These are phyloP conservation scores for Knoxia roxburghii DNA, from an alignment of 257 asterid species.

Conservation along the genomic window DNA sequence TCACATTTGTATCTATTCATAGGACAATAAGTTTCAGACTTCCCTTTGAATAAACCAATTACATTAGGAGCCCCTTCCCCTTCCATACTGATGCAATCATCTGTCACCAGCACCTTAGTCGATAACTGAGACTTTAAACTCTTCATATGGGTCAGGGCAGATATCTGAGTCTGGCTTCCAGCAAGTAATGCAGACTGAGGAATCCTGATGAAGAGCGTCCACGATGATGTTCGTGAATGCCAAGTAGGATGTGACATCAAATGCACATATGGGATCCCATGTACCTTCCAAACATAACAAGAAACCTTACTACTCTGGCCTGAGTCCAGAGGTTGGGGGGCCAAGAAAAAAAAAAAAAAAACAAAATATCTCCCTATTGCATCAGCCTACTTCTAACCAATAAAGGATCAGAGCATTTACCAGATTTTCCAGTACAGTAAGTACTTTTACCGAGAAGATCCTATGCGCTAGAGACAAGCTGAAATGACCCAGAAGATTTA, in stretches of 20 bases:
- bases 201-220: constrained; percentile 79
- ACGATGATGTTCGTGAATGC: constrained; percentile 90
- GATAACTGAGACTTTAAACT: constrained; percentile 59
- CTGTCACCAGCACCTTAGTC: constrained; percentile 75
- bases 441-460: constrained; percentile 86
- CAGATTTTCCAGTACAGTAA: constrained; percentile 72
- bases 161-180: constrained; percentile 43
- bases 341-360: neutral
- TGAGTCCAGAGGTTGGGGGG: neutral
- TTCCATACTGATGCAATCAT: constrained; percentile 79
- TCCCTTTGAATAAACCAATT: constrained; percentile 83
- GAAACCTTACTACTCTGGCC: neutral
- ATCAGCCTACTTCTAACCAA: neutral
- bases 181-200: constrained; percentile 74
- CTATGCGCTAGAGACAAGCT: constrained; percentile 91
- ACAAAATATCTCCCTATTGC: neutral
- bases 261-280: constrained; percentile 64
- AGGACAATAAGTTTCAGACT: constrained; percentile 40
- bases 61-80: constrained; percentile 97
- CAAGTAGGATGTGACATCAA: constrained; percentile 85
- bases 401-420: constrained; percentile 37
- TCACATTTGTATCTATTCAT: constrained; percentile 74
- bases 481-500: constrained; percentile 81
- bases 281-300: constrained; percentile 48
- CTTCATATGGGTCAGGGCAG: constrained; percentile 33